Evolutionary conservation across 306 rosid species (phyloP).

Genomic region (Inga leiocalycina): DNA sequence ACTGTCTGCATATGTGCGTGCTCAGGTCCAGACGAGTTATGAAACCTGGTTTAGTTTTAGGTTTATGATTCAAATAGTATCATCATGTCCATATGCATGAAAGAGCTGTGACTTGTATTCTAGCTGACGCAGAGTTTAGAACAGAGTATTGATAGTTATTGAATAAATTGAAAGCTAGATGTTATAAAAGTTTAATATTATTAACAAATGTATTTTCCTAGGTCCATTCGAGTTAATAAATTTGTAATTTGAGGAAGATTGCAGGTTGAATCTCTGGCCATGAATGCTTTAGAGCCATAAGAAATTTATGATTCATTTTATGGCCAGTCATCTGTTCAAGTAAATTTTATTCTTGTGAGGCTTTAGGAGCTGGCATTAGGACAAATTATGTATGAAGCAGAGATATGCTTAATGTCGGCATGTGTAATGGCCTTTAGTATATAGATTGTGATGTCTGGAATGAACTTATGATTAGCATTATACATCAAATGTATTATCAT

Average conservation of each 20-base stretch:
- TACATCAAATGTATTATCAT: neutral
- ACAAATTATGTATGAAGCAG: neutral
- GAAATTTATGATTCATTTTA: neutral
- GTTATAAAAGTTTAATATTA: neutral
- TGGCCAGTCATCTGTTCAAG: neutral
- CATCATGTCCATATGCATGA: neutral
- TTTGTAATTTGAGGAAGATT: neutral
- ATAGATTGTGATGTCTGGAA: neutral
- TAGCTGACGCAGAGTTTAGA: neutral
- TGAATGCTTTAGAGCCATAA: constrained; percentile 1
- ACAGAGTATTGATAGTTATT: neutral
- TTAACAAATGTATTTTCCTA: neutral
- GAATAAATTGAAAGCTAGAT: neutral
- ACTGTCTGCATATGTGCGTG: neutral
- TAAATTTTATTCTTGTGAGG: neutral
- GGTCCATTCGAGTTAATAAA: neutral
- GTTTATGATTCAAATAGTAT: neutral
- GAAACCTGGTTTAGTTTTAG: neutral
- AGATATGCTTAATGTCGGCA: neutral
- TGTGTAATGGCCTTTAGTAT: neutral
- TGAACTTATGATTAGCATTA: neutral
- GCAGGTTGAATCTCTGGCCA: neutral
- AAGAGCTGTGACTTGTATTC: neutral
- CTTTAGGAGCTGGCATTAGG: neutral
- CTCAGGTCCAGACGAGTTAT: neutral